These are phyloP conservation scores for Phaeotremella skinneri DNA, from an alignment of 768 basidiomycete species.

Conservation along the genomic window DNA sequence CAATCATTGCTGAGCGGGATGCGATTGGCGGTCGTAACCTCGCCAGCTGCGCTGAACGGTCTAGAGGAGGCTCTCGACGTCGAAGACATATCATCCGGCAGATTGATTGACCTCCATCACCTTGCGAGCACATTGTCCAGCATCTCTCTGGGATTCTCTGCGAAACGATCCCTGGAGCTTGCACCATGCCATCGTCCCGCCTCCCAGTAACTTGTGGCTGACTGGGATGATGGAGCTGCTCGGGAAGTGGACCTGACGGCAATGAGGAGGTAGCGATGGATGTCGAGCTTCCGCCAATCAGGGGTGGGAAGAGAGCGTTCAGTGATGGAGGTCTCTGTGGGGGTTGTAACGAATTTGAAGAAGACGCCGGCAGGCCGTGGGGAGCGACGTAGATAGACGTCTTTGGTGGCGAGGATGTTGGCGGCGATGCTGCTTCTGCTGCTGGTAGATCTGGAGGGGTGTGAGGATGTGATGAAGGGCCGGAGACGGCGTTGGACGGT, in stretches of 20 bases:
- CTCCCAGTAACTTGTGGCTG: background rate
- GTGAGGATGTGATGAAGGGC: background rate
- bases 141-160: conserved; percentile 37
- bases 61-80: conserved; percentile 3
- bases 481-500: background rate
- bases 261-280: background rate
- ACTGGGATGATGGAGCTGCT: background rate
- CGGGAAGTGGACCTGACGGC: background rate
- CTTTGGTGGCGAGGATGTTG: background rate
- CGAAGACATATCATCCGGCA: conserved; percentile 43
- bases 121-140: conserved; percentile 37
- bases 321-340: background rate
- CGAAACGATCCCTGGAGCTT: background rate
- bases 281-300: background rate
- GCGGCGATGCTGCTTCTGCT: background rate
- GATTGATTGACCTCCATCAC: conserved; percentile 22
- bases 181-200: background rate
- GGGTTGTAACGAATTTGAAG: background rate
- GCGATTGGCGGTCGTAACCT: conserved; percentile 21
- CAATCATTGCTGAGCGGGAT: background rate
- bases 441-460: background rate
- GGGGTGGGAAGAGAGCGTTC: background rate
- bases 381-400: background rate
- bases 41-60: conserved; percentile 17
- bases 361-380: no score